Evolutionary conservation across 331 rosid species (phyloP).

Genomic region (Quercus tomentella): DNA sequence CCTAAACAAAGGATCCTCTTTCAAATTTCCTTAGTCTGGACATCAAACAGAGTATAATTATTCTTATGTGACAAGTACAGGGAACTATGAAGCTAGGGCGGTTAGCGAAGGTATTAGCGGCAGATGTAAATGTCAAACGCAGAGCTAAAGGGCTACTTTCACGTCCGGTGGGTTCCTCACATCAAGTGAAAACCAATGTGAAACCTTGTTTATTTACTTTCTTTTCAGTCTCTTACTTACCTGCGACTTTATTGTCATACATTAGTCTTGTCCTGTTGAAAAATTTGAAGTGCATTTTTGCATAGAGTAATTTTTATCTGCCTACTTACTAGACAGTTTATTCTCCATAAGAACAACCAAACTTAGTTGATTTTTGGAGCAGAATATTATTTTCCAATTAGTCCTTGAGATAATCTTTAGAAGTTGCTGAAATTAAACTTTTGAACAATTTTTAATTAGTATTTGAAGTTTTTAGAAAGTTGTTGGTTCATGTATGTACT

Average conservation of each 20-base stretch:
- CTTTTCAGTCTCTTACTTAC: conserved; percentile 2
- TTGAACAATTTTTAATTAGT: background rate
- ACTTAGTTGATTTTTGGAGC: background rate
- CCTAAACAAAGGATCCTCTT: conserved; percentile 1
- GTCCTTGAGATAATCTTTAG: background rate
- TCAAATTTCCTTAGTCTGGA: conserved; percentile 18
- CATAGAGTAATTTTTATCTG: background rate
- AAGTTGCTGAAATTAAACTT: background rate
- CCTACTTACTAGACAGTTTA: background rate
- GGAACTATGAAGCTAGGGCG: conserved; percentile 83
- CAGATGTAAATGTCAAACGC: conserved; percentile 84
- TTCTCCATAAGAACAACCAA: background rate
- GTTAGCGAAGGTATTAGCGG: conserved; percentile 78
- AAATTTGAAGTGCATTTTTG: background rate
- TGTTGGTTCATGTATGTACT: background rate
- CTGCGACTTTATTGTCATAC: background rate
- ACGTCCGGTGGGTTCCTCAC: conserved; percentile 60
- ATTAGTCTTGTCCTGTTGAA: background rate
- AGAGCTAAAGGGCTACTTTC: conserved; percentile 93
- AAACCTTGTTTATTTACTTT: background rate
- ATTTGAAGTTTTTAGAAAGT: background rate
- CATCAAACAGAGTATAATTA: conserved; percentile 16
- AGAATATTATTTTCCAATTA: background rate
- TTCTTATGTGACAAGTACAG: conserved; percentile 37
- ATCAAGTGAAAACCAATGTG: conserved; percentile 18